These are phyloP conservation scores for Monosporascus sp. DNA, from an alignment of 2,329 filamentous ascomycete genomes.

Conservation along the genomic window DNA sequence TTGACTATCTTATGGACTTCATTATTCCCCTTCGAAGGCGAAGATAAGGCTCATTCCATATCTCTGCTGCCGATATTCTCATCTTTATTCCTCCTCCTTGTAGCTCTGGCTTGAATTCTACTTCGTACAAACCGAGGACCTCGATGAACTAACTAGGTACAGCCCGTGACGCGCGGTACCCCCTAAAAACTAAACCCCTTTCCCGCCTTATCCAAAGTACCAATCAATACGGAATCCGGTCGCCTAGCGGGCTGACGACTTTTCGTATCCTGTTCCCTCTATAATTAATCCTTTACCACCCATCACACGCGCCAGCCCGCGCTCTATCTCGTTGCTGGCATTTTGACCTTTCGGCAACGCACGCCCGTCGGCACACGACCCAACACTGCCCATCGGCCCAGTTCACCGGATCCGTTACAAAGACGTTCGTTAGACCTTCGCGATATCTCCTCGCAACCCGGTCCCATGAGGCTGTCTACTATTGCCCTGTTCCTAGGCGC, in stretches of 20 bases:
- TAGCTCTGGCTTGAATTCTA: conserved; percentile 9
- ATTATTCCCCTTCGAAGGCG: too few species aligned
- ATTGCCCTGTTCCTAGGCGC: conserved; percentile 43
- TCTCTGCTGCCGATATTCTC: neutral
- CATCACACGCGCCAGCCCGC: neutral
- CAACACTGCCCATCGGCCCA: neutral
- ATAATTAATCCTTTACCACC: neutral
- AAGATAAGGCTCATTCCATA: too few species aligned
- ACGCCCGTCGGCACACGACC: neutral
- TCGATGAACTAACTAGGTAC: neutral
- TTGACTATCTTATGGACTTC: too few species aligned
- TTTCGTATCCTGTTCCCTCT: too few species aligned
- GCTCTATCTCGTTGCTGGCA: too few species aligned
- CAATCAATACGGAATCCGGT: conserved; percentile 4
- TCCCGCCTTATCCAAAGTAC: conserved; percentile 11
- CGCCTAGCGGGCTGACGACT: too few species aligned
- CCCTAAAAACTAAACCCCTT: conserved; percentile 9
- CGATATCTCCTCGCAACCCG: conserved; percentile 10
- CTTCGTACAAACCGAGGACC: conserved; percentile 18
- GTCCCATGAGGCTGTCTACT: conserved; percentile 39
- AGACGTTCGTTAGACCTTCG: conserved; percentile 14
- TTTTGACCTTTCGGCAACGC: neutral
- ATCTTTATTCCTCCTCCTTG: conserved; percentile 4
- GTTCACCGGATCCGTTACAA: conserved; percentile 2
- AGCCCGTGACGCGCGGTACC: conserved; percentile 18